Evolutionary conservation across 768 basidiomycete species (phyloP).

Genomic region (Tephrocybe sp.): DNA sequence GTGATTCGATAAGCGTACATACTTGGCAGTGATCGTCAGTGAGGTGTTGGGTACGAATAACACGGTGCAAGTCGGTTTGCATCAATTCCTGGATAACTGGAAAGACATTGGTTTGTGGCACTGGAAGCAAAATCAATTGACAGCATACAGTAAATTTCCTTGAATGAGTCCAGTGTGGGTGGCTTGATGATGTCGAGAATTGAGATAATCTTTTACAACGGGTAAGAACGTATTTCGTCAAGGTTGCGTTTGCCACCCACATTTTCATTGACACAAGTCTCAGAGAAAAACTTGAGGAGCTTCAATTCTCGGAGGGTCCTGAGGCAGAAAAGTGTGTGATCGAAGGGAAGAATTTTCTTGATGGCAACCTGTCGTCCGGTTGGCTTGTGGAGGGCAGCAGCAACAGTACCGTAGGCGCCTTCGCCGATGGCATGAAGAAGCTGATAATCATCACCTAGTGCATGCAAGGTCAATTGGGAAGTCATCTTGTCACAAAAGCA

Average conservation of each 20-base stretch:
- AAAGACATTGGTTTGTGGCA: neutral
- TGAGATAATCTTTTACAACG: constrained; percentile 69
- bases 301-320: constrained; percentile 90
- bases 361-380: constrained; percentile 86
- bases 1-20: constrained; percentile 8
- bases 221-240: constrained; percentile 5
- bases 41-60: constrained; percentile 85
- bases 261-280: constrained; percentile 78
- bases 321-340: constrained; percentile 89
- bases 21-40: constrained; percentile 90
- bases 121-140: neutral
- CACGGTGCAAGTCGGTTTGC: constrained; percentile 89
- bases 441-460: constrained; percentile 67
- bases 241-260: constrained; percentile 32
- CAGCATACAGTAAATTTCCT: constrained; percentile 77
- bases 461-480: neutral
- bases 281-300: constrained; percentile 81
- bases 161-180: constrained; percentile 68
- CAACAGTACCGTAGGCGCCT: constrained; percentile 90
- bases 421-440: constrained; percentile 75
- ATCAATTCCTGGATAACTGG: constrained; percentile 83
- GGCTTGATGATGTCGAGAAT: constrained; percentile 91
- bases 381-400: constrained; percentile 81
- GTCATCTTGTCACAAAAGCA: neutral
- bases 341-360: constrained; percentile 94